Percentiles rank a stretch among this genome's conserved stretches.
These are phyloP conservation scores for Suhomyces xylopsoci DNA, from an alignment of 805 yeast species.

Conservation along the genomic window DNA sequence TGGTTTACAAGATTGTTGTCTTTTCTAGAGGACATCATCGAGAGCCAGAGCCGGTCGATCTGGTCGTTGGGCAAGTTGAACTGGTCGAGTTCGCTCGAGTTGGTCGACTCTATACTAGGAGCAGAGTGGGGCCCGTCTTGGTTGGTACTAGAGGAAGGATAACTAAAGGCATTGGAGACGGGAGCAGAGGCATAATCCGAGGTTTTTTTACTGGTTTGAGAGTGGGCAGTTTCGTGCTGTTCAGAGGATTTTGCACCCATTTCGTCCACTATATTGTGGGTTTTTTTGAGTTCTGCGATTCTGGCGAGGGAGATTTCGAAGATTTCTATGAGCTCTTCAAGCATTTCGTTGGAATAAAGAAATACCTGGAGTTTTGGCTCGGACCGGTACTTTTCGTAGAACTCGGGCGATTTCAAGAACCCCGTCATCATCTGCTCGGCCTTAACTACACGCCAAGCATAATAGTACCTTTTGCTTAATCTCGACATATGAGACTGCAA, in stretches of 20 bases:
- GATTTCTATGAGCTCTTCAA: constrained; percentile 19
- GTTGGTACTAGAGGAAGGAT: neutral
- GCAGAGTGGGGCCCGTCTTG: neutral
- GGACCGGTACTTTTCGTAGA: constrained; percentile 13
- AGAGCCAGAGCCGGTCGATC: constrained; percentile 11
- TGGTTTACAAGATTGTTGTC: neutral
- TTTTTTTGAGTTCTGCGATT: constrained; percentile 8
- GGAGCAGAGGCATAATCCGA: neutral
- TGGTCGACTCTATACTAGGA: neutral
- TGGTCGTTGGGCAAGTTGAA: constrained; percentile 5
- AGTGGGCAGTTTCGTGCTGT: neutral
- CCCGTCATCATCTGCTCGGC: constrained; percentile 46
- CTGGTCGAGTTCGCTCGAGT: neutral
- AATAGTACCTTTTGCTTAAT: constrained; percentile 57
- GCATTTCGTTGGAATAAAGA: constrained; percentile 14
- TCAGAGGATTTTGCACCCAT: neutral
- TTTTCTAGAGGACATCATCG: constrained; percentile 7
- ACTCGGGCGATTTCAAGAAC: constrained; percentile 27
- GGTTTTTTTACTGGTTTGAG: neutral
- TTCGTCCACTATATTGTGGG: neutral
- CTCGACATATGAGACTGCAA: constrained; percentile 17
- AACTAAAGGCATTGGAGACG: neutral
- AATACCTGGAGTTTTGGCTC: constrained; percentile 7
- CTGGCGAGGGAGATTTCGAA: constrained; percentile 19
- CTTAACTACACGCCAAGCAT: constrained; percentile 66